Percentiles rank a stretch among this genome's conserved stretches.
phyloP scores from a whole-genome alignment of 1,139 yeast species.

The Starmera stellimalicola region DNA sequence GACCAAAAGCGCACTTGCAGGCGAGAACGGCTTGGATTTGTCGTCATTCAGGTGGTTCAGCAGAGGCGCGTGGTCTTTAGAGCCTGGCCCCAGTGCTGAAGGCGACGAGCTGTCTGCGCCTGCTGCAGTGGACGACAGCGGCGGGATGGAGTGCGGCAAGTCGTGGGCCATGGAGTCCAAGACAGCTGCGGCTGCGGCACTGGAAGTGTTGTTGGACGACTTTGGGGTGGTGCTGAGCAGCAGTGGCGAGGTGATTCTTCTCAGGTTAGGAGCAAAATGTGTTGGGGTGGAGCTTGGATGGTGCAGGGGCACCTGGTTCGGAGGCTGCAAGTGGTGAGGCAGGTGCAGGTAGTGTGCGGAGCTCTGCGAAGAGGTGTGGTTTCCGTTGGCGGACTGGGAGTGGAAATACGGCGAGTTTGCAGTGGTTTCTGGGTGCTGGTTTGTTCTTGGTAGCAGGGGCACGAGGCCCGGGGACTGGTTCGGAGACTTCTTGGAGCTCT shows the following conservation, averaged over 20 bases:
- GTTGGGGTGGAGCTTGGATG: conserved; percentile 65
- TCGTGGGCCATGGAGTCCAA: conserved; percentile 36
- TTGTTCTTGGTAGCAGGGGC: conserved; percentile 14
- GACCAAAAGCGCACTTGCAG: conserved; percentile 3
- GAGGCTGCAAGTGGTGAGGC: conserved; percentile 21
- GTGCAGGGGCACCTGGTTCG: conserved; percentile 38
- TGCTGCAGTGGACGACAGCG: conserved; percentile 3
- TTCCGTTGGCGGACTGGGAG: conserved; percentile 8
- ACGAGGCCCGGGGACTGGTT: conserved; percentile 15
- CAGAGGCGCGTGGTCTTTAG: too few relatives aligned
- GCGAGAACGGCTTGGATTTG: conserved; percentile 1
- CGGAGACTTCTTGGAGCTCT: neutral
- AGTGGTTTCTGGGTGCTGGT: conserved; percentile 7
- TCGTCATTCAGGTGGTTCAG: neutral
- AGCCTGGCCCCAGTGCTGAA: too few relatives aligned
- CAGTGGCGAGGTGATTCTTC: conserved; percentile 56
- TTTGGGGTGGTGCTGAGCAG: conserved; percentile 34
- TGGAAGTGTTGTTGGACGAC: conserved; percentile 14
- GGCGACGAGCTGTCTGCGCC: too few relatives aligned
- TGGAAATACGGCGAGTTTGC: conserved; percentile 10
- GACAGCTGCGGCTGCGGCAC: conserved; percentile 46
- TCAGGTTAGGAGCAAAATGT: conserved; percentile 58
- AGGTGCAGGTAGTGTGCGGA: conserved; percentile 12
- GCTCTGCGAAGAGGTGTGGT: too few relatives aligned
- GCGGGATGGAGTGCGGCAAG: conserved; percentile 9